phyloP scores from a whole-genome alignment of 2,329 filamentous ascomycete genomes.

The Sclerotinia trifoliorum region DNA sequence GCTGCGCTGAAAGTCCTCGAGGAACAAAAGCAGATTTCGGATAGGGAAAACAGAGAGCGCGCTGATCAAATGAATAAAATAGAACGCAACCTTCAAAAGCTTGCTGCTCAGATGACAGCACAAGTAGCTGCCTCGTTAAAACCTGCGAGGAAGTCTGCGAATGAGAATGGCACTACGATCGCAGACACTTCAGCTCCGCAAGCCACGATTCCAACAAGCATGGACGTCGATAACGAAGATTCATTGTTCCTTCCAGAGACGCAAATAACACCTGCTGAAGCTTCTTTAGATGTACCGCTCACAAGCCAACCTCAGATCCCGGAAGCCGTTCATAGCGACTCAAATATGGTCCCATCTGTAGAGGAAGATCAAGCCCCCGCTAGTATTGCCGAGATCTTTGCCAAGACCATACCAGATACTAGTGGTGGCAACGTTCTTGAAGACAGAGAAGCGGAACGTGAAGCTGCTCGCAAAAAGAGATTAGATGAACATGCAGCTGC shows the following conservation, averaged over 20 bases:
- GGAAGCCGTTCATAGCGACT: not conserved
- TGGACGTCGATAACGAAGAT: slow-evolving; percentile 23
- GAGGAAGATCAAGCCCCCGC: not conserved
- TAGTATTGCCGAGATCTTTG: slow-evolving; percentile 12
- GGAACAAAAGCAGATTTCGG: slow-evolving; percentile 12
- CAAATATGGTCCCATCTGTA: not conserved
- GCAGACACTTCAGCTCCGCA: not conserved
- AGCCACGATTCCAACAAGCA: not conserved
- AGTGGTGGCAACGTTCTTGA: not conserved
- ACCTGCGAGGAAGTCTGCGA: not conserved
- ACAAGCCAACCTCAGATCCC: not conserved
- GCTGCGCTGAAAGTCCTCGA: slow-evolving; percentile 16
- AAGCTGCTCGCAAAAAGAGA: slow-evolving; percentile 1
- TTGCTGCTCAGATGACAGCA: not conserved
- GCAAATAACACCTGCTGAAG: not conserved
- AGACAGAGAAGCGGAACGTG: slow-evolving; percentile 17
- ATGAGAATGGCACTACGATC: too few species aligned
- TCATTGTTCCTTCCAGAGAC: slow-evolving; percentile 25
- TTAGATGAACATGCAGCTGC: not conserved
- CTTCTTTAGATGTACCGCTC: not conserved
- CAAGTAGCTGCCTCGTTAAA: not conserved
- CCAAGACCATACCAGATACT: not conserved
- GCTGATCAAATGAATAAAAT: not conserved
- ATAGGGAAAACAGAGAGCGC: slow-evolving; percentile 1
- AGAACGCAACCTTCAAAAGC: not conserved